Conservation (phyloP, 2,329 filamentous ascomycete genomes). For the Sclerotinia spermophila region DNA sequence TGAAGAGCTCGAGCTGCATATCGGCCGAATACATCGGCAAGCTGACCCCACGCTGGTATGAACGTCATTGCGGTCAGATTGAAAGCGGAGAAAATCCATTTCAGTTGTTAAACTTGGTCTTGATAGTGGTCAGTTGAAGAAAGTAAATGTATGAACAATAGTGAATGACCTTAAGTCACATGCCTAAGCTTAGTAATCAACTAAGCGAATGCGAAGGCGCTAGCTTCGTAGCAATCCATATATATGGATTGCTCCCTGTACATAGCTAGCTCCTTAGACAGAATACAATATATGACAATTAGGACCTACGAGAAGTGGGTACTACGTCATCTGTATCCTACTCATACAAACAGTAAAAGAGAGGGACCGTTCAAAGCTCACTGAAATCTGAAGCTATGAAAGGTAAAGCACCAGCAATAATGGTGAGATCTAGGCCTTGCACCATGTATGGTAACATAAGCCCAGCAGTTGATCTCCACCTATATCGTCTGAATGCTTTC, state of each 20-base stretch:
- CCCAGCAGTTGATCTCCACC: slow-evolving; percentile 57
- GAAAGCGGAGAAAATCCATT: slow-evolving; percentile 68
- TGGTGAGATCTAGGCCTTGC: slow-evolving; percentile 61
- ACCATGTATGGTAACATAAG: slow-evolving; percentile 59
- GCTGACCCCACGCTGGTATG: slow-evolving; percentile 62
- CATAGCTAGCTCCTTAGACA: no score
- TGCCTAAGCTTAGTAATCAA: no score
- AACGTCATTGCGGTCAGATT: slow-evolving; percentile 65
- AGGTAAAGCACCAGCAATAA: slow-evolving; percentile 57
- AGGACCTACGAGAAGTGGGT: no score
- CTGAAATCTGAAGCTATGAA: slow-evolving; percentile 64
- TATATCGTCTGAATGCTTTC: slow-evolving; percentile 42
- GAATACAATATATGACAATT: no score
- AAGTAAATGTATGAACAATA: no score
- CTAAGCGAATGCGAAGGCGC: no score
- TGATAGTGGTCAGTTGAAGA: slow-evolving; percentile 27
- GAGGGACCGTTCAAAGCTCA: slow-evolving; percentile 35
- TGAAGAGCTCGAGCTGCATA: slow-evolving; percentile 57
- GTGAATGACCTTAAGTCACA: no score
- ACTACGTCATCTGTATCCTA: no score
- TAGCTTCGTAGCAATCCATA: no score
- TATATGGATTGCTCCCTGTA: no score
- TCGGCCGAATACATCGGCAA: slow-evolving; percentile 62
- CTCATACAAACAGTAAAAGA: no score
- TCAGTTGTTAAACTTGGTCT: slow-evolving; percentile 54